Evolutionary conservation across 1,284 basidiomycete species (phyloP), one percentile per base, ranked within the genome.

Genomic region (Fereydounia khargensis): DNA sequence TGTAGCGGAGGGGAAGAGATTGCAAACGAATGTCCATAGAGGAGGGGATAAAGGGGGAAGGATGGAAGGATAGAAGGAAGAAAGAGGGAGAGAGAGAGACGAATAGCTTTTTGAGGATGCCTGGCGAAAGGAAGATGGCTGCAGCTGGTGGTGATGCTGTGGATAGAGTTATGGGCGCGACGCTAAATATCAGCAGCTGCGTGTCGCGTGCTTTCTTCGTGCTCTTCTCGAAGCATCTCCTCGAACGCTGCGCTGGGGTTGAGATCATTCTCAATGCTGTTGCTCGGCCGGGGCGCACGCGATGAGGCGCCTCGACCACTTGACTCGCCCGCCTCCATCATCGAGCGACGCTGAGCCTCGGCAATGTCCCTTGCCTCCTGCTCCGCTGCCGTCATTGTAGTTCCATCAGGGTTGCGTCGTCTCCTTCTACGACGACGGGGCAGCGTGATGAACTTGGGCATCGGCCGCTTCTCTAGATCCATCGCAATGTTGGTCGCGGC

Each of bases 401-500:
- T 47, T 6, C 53, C 60, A 20, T 65, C 65, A 13, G 49, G 17
- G 18, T 61, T 41, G 37, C 61, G 53, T 17, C 69, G 52, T 18
- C 69, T 43, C n/a, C 69, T 62, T 8, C 65, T 42, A 3, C 73
- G 58, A 19, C 73, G 44, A 23, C 73, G 56, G 5, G 73, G 73
- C 2, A 75, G 56, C 3, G 73, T 75, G 54, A 73, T 65, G 47
- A 75, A 75, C 45, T 73, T 74, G 41, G 73, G 73, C 70, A 75
- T 70, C 14, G 83, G 82, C 36, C 94, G 82, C 38, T 85, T 84
- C 71, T 97, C 95, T 52, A 98, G 79, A 77, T 98, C 95, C 44
- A 92, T 79, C 3, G 91, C 82, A 36, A 97, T 85, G 76, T 95
- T 95, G n/a, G 89, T 86, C 1, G 89, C 88, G 30, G 91, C 87